Percentiles rank a stretch among this genome's conserved stretches.
These are phyloP conservation scores for Ambrosia trifida DNA, from an alignment of 129 eudicot genomes.

Conservation along the genomic window DNA sequence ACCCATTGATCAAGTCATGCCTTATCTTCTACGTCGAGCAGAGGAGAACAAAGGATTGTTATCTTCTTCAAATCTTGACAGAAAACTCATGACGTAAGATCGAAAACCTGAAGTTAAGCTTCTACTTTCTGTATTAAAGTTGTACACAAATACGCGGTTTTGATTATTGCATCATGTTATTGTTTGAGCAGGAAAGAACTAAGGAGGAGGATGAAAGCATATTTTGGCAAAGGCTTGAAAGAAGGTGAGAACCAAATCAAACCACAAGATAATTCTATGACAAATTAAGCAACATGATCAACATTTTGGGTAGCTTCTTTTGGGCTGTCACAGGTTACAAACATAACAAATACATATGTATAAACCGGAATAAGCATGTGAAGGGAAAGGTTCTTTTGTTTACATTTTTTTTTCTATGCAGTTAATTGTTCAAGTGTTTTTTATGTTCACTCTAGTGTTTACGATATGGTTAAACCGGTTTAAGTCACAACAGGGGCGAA, in stretches of 20 bases:
- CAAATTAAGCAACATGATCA: constrained; percentile 11
- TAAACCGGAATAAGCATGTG: constrained; percentile 15
- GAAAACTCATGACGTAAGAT: constrained; percentile 64
- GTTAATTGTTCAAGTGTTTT: neutral
- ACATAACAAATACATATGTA: constrained; percentile 23
- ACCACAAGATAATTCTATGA: constrained; percentile 23
- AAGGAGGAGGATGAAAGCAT: constrained; percentile 57
- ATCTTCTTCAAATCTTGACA: constrained; percentile 57
- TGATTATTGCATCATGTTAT: neutral
- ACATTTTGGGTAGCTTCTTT: constrained; percentile 10
- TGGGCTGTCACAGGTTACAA: constrained; percentile 16
- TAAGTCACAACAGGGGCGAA: no score
- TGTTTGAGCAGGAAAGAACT: constrained; percentile 60
- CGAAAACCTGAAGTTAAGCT: neutral
- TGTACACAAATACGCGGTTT: neutral
- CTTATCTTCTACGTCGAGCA: constrained; percentile 79
- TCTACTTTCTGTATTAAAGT: neutral
- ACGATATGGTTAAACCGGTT: neutral
- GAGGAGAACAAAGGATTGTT: constrained; percentile 78
- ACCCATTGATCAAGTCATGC: constrained; percentile 76
- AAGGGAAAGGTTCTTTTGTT: constrained; percentile 12
- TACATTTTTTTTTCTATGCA: constrained; percentile 8
- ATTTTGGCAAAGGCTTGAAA: neutral
- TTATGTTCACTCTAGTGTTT: neutral
- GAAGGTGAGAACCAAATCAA: constrained; percentile 26